A percentile compares a stretch with the other conserved stretches of the same genome.
Conservation (phyloP, 2,329 filamentous ascomycete species). For the Talaromyces islandicus region DNA sequence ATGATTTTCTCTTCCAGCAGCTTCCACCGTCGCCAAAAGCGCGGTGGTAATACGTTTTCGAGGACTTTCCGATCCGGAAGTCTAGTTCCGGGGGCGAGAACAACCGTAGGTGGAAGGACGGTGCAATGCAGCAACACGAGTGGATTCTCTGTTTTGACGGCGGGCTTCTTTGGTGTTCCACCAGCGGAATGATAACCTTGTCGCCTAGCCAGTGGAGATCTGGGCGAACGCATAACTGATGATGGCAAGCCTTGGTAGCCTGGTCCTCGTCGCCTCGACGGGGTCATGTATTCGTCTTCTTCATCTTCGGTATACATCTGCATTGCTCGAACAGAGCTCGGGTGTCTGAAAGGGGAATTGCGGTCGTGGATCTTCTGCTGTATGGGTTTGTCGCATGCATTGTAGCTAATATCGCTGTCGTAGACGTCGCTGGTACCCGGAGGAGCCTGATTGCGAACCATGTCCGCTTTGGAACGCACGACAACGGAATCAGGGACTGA, state of each 20-base stretch:
- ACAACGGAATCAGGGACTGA: slow-evolving; percentile 36
- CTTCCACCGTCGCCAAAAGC: slow-evolving; percentile 43
- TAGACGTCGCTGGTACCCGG: slow-evolving; percentile 4
- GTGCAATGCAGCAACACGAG: slow-evolving; percentile 58
- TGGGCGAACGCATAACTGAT: slow-evolving; percentile 26
- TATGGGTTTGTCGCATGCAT: slow-evolving; percentile 12
- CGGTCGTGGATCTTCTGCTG: slow-evolving; percentile 17
- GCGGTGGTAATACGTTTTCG: slow-evolving; percentile 43
- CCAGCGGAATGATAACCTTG: slow-evolving; percentile 29
- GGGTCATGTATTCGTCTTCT: slow-evolving; percentile 30
- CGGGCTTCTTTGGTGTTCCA: slow-evolving; percentile 23
- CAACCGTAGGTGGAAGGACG: slow-evolving; percentile 48
- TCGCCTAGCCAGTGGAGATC: slow-evolving; percentile 25
- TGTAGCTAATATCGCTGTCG: slow-evolving; percentile 6
- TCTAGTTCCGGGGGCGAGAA: slow-evolving; percentile 35
- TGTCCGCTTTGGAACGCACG: slow-evolving; percentile 21
- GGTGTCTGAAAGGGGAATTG: slow-evolving; percentile 34
- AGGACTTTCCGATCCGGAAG: slow-evolving; percentile 38
- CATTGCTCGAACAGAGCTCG: slow-evolving; percentile 40
- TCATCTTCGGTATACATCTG: slow-evolving; percentile 40
- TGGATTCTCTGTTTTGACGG: slow-evolving; percentile 44
- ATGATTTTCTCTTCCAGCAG: slow-evolving; percentile 49
- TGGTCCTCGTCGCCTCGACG: slow-evolving; percentile 22
- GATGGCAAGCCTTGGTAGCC: slow-evolving; percentile 18
- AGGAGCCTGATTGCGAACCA: neutral